Percentiles rank a stretch among this genome's conserved stretches.
Conservation (phyloP, 78 protist species). For the Dictyostelium discoideum region dicty_2.7 NC_007088.5:7219501-7220000, state of each 20-base stretch:
- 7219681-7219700: slow-evolving; percentile 70
- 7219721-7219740: slow-evolving; percentile 67
- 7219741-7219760: slow-evolving; percentile 66
- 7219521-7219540: neutral
- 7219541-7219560: slow-evolving; percentile 61
- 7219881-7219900: slow-evolving; percentile 90
- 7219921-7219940: slow-evolving; percentile 62
- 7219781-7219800: slow-evolving; percentile 87
- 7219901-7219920: slow-evolving; percentile 90
- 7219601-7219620: slow-evolving; percentile 83
- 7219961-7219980: slow-evolving; percentile 37
- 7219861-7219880: slow-evolving; percentile 83
- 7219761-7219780: slow-evolving; percentile 90
- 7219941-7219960: slow-evolving; percentile 42
- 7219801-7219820: slow-evolving; percentile 83
- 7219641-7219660: slow-evolving; percentile 72
- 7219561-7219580: slow-evolving; percentile 72
- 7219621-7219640: slow-evolving; percentile 87
- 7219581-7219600: slow-evolving; percentile 87
- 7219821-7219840: slow-evolving; percentile 40
- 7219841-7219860: slow-evolving; percentile 44
- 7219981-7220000: slow-evolving; percentile 80
- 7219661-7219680: slow-evolving; percentile 51
- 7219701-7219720: slow-evolving; percentile 64
- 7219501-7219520: neutral